phyloP scores from a whole-genome alignment of 129 eudicot species.

The Flaveria trinervia region DNA sequence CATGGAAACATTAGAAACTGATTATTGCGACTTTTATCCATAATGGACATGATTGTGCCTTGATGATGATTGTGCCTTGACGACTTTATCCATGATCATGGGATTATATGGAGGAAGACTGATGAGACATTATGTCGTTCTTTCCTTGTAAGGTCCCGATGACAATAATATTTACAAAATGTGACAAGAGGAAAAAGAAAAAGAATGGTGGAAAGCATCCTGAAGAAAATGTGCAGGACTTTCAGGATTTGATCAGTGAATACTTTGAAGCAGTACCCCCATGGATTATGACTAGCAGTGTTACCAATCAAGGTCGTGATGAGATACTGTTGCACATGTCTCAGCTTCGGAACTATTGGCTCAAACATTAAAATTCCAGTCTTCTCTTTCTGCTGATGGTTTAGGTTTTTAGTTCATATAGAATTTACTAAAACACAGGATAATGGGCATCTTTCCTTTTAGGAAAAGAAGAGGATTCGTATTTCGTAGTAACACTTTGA shows the following conservation, averaged over 20 bases:
- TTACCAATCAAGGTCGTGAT: constrained; percentile 97
- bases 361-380: constrained; percentile 53
- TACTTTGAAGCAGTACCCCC: constrained; percentile 85
- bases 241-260: constrained; percentile 66
- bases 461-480: no score
- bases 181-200: constrained; percentile 96
- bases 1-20: background rate
- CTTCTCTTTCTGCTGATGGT: background rate
- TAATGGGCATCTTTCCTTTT: background rate
- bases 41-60: background rate
- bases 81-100: background rate
- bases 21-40: background rate
- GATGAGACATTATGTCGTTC: background rate
- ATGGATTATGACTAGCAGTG: constrained; percentile 98
- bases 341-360: constrained; percentile 96
- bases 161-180: constrained; percentile 95
- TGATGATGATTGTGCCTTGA: background rate
- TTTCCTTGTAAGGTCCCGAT: constrained; percentile 70
- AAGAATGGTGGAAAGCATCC: constrained; percentile 95
- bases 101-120: background rate
- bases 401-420: background rate
- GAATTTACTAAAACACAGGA: constrained; percentile 10
- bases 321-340: constrained; percentile 92
- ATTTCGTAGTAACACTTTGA: background rate
- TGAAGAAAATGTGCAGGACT: constrained; percentile 85